Evolutionary conservation across 164 flowering plant genomes (phyloP), one percentile per base, ranked within the genome.

Genomic region (Magnolia sinica): DNA sequence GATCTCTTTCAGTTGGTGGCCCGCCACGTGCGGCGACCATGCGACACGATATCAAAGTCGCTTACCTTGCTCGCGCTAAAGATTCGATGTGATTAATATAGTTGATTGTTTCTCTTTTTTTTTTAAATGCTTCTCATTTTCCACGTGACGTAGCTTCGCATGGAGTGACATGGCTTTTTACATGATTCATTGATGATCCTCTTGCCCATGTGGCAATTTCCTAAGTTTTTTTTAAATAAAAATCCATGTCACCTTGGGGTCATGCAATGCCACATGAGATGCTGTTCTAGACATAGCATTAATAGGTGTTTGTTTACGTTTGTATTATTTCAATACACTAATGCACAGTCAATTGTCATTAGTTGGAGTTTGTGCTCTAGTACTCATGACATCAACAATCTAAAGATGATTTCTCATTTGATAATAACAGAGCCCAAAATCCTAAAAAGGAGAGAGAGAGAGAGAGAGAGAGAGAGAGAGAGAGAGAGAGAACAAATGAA

Each of bases 341-440:
- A 52, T 76, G 72, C 59, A 50, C 73, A 29, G 11, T 76, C 49
- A 7, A 70, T 49, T 20, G 8, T 63, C 73, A 74, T 76, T 77
- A 74, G 68, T 84, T 81, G 86, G 79, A 77, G 76, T 76, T 82
- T 77, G 86, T 78, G 79, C 79, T 77, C 37, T 81, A 27, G 29
- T 27, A 83, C 86, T 87, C 85, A 84, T 84, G 82, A 75, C 84
- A 64, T 79, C 87, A 83, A 81, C 81, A 76, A 69, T 74, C 50
- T 66, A 79, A 75, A 69, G 27, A 71, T 76, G 14, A 70, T 11
- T 4, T 68, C 50, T 64, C 68, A 66, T 79, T 70, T 67, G 74
- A 72, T 68, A 29, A 37, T 10, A 68, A 69, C 64, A 65, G 19
- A 55, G 73, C 73, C 72, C 82, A 55, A 78, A 65, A 70, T 85